phyloP scores from a whole-genome alignment of 2,329 filamentous ascomycete genomes.

The Coniochaeta ligniaria region DNA sequence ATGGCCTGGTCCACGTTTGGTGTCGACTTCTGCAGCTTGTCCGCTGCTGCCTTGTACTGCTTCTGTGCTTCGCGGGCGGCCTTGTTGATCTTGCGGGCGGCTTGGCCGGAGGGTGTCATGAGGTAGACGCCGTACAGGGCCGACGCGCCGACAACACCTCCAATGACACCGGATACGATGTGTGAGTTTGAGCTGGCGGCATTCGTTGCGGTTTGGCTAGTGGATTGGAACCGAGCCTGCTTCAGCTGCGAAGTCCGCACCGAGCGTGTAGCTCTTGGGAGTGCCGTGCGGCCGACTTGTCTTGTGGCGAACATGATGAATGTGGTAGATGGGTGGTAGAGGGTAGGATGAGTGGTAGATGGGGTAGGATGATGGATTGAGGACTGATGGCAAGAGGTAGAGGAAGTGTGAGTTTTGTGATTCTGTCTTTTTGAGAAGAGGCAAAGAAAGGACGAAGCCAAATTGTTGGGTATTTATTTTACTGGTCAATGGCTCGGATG shows the following conservation, averaged over 20 bases:
- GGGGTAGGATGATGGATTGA: background rate
- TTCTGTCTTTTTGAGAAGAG: background rate
- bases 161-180: constrained; percentile 31
- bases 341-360: background rate
- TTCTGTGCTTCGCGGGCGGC: constrained; percentile 46
- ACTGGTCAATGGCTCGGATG: background rate
- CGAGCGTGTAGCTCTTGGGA: constrained; percentile 17
- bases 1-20: constrained; percentile 63
- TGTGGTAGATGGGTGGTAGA: background rate
- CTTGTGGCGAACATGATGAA: constrained; percentile 22
- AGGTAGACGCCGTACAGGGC: constrained; percentile 35
- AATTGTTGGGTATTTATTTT: background rate
- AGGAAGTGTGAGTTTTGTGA: background rate
- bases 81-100: constrained; percentile 36
- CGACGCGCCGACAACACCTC: constrained; percentile 34
- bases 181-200: constrained; percentile 18
- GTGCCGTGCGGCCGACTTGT: constrained; percentile 18
- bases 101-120: constrained; percentile 34
- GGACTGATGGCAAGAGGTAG: background rate
- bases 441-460: background rate
- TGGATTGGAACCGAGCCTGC: constrained; percentile 34
- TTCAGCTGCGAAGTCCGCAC: constrained; percentile 17
- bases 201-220: constrained; percentile 9
- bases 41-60: constrained; percentile 52
- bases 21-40: constrained; percentile 53